Evolutionary conservation across 75 land plant species (phyloP).

Genomic region (Selaginella moellendorffii): DNA sequence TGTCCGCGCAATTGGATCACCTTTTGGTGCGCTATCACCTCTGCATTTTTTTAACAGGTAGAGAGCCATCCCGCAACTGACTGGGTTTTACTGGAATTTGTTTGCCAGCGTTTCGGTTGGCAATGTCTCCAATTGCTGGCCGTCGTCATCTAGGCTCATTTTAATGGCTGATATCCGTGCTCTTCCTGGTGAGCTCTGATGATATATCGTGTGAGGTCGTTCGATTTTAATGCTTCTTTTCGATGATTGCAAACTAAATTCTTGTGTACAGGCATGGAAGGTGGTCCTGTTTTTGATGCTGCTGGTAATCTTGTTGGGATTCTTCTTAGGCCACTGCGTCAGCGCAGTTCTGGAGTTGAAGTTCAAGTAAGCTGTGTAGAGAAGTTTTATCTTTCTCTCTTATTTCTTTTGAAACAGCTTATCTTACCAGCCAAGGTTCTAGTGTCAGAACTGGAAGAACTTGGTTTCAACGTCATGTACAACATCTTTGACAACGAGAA

Average conservation of each 20-base stretch:
- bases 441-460: constrained; percentile 25
- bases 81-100: not conserved
- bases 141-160: constrained; percentile 28
- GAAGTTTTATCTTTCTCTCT: not conserved
- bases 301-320: constrained; percentile 52
- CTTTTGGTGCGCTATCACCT: constrained; percentile 84
- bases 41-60: constrained; percentile 84
- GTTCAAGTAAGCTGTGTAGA: constrained; percentile 50
- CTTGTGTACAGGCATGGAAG: constrained; percentile 70
- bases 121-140: constrained; percentile 57
- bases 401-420: constrained; percentile 33
- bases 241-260: not conserved
- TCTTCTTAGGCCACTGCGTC: constrained; percentile 53
- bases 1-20: constrained; percentile 75
- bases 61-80: not conserved
- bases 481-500: no score
- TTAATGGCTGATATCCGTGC: constrained; percentile 85
- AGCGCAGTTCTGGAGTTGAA: constrained; percentile 55
- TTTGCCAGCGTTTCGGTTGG: constrained; percentile 58
- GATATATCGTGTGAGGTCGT: not conserved
- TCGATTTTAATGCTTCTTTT: constrained; percentile 4
- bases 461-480: constrained; percentile 17
- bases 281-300: constrained; percentile 66
- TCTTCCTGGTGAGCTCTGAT: constrained; percentile 58
- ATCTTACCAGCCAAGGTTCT: constrained; percentile 69